Evolutionary conservation across 2,329 filamentous ascomycete species (phyloP).

Genomic region (Microthyrium microscopicum): DNA sequence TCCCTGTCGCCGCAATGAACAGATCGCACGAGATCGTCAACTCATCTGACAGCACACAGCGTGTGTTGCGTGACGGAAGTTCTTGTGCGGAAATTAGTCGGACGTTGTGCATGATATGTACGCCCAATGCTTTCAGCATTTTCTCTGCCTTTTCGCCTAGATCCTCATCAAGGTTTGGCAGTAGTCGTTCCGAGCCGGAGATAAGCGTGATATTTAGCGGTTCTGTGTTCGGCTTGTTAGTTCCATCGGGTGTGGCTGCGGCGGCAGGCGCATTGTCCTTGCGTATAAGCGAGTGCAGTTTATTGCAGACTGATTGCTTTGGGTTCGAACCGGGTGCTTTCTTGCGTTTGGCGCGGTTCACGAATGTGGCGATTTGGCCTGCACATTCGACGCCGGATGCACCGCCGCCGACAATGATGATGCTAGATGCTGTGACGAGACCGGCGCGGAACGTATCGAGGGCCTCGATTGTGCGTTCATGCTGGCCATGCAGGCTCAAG

Average conservation of each 20-base stretch:
- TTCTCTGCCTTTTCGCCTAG: conserved; percentile 17
- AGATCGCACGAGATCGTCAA: conserved; percentile 18
- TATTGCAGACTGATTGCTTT: background rate
- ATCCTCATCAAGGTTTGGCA: conserved; percentile 15
- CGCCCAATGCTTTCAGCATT: conserved; percentile 15
- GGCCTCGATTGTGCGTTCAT: conserved; percentile 19
- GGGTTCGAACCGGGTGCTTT: background rate
- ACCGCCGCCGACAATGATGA: conserved; percentile 22
- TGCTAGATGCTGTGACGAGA: conserved; percentile 16
- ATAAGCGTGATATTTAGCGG: conserved; percentile 18
- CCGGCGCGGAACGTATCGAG: conserved; percentile 15
- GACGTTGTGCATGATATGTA: conserved; percentile 13
- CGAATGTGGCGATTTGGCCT: conserved; percentile 19
- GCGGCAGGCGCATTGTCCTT: background rate
- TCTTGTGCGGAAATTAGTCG: conserved; percentile 8
- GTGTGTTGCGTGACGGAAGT: conserved; percentile 9
- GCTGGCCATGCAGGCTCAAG: conserved; percentile 17
- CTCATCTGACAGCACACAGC: conserved; percentile 14
- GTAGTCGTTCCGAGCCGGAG: conserved; percentile 14
- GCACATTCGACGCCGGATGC: conserved; percentile 21
- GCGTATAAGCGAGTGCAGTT: background rate
- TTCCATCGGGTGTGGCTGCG: background rate
- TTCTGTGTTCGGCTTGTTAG: background rate
- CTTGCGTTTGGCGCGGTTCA: conserved; percentile 12
- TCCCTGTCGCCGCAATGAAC: conserved; percentile 29